A percentile compares a stretch with the other conserved stretches of the same genome.
Conservation (phyloP, 2,329 filamentous ascomycete genomes). For the Canariomyces notabilis region DNA sequence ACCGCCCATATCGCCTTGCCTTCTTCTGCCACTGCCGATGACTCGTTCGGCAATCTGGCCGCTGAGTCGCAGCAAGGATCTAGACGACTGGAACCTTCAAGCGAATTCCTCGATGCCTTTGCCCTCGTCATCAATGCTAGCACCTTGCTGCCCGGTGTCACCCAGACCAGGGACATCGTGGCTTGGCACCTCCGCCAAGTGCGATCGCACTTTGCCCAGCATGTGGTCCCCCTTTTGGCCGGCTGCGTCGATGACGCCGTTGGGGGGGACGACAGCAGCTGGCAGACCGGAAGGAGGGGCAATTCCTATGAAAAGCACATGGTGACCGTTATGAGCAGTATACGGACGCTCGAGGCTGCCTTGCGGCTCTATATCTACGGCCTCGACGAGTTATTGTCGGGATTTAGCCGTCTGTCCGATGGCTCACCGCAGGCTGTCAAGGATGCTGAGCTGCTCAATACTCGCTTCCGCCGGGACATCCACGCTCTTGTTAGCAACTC, state of each 20-base stretch:
- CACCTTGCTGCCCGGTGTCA: constrained; percentile 42
- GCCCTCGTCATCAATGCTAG: constrained; percentile 48
- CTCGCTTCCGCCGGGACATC: constrained; percentile 53
- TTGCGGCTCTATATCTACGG: constrained; percentile 54
- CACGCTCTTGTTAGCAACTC: constrained; percentile 63
- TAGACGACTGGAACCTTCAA: constrained; percentile 25
- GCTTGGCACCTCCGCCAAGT: constrained; percentile 59
- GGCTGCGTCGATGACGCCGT: constrained; percentile 32
- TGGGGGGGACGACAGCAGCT: background rate
- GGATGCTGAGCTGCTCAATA: constrained; percentile 36
- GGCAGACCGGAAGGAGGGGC: constrained; percentile 3
- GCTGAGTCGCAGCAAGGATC: constrained; percentile 34
- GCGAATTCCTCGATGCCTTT: constrained; percentile 48
- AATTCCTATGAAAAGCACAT: constrained; percentile 39
- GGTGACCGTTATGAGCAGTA: constrained; percentile 42
- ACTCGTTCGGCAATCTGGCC: constrained; percentile 47
- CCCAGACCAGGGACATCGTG: constrained; percentile 51
- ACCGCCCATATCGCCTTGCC: constrained; percentile 54
- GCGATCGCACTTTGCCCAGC: constrained; percentile 54
- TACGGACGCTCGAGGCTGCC: constrained; percentile 55
- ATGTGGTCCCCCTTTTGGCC: constrained; percentile 52
- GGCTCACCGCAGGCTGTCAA: constrained; percentile 28
- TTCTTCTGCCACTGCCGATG: constrained; percentile 49
- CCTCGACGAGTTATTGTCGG: constrained; percentile 46
- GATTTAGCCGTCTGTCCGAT: constrained; percentile 33